Conservation (phyloP, 2,329 filamentous ascomycete genomes). For the Scolecobasidium constrictum region DNA sequence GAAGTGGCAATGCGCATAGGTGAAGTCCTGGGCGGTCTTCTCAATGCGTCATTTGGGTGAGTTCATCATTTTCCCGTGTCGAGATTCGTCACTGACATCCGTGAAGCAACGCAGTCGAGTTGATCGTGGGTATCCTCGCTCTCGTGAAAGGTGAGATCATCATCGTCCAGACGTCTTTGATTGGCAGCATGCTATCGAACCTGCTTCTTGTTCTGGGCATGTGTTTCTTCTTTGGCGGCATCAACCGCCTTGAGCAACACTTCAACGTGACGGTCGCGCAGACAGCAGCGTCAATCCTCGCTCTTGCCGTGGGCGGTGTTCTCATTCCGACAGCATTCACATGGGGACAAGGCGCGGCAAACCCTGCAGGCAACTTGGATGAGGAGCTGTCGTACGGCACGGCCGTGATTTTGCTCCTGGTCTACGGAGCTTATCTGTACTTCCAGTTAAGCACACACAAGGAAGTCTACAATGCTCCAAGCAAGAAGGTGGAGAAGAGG, state of each 20-base stretch:
- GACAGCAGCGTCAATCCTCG: slow-evolving; percentile 71
- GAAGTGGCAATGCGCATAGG: slow-evolving; percentile 70
- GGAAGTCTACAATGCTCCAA: slow-evolving; percentile 67
- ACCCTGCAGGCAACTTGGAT: slow-evolving; percentile 3
- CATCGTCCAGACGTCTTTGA: slow-evolving; percentile 86
- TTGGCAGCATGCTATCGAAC: slow-evolving; percentile 87
- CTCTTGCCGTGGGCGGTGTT: slow-evolving; percentile 66
- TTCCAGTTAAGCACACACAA: slow-evolving; percentile 87
- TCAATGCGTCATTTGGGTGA: slow-evolving; percentile 83
- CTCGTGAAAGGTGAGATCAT: slow-evolving; percentile 61
- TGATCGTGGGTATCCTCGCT: slow-evolving; percentile 83
- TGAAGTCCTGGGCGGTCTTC: slow-evolving; percentile 75
- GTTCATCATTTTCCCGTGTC: slow-evolving; percentile 16
- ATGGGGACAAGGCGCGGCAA: slow-evolving; percentile 21
- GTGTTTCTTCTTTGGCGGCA: slow-evolving; percentile 81
- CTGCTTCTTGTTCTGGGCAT: slow-evolving; percentile 80
- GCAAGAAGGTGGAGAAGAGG: slow-evolving; percentile 61
- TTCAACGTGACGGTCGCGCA: slow-evolving; percentile 92
- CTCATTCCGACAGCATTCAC: slow-evolving; percentile 84
- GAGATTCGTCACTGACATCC: slow-evolving; percentile 15
- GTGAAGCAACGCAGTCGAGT: slow-evolving; percentile 66
- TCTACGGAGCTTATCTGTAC: slow-evolving; percentile 74
- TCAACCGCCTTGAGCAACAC: slow-evolving; percentile 68
- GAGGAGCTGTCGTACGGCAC: slow-evolving; percentile 55
- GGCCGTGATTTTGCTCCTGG: slow-evolving; percentile 67